phyloP scores from a whole-genome alignment of 176 grass and related monocot species.

The Dactylis glomerata region DNA sequence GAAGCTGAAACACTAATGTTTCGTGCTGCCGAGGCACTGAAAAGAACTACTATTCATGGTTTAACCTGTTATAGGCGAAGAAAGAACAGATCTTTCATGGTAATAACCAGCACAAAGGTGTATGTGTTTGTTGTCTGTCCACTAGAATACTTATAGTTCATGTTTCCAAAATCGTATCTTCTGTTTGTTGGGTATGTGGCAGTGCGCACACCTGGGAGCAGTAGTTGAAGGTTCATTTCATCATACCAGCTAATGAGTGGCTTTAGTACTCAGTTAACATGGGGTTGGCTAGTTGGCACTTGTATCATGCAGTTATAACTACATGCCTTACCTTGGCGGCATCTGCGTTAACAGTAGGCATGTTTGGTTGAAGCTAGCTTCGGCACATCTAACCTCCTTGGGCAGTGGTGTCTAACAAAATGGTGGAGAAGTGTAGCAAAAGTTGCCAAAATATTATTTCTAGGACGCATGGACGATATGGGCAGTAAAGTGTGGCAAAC shows the following conservation, averaged over 20 bases:
- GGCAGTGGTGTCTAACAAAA: neutral
- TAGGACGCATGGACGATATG: too few species aligned
- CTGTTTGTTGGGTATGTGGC: neutral
- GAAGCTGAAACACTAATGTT: conserved; percentile 13
- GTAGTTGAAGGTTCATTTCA: neutral
- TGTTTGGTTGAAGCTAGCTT: neutral
- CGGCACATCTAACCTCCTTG: neutral
- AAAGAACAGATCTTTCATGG: conserved; percentile 24
- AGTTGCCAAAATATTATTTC: too few species aligned
- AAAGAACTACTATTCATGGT: conserved; percentile 34
- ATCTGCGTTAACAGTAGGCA: neutral
- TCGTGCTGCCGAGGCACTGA: conserved; percentile 20
- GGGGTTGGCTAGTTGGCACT: too few species aligned
- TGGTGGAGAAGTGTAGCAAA: neutral
- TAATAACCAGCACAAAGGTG: neutral
- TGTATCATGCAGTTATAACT: neutral
- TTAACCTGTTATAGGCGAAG: conserved; percentile 41
- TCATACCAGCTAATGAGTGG: too few species aligned
- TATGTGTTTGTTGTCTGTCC: neutral
- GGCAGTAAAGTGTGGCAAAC: too few species aligned
- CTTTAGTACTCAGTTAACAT: too few species aligned
- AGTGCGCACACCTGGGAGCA: neutral
- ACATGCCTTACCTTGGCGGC: neutral
- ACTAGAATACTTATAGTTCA: neutral
- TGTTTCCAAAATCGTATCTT: neutral